Evolutionary conservation across 2,329 filamentous ascomycete species (phyloP), one percentile per base, ranked within the genome.

Genomic region (Talaromyces sp.): DNA sequence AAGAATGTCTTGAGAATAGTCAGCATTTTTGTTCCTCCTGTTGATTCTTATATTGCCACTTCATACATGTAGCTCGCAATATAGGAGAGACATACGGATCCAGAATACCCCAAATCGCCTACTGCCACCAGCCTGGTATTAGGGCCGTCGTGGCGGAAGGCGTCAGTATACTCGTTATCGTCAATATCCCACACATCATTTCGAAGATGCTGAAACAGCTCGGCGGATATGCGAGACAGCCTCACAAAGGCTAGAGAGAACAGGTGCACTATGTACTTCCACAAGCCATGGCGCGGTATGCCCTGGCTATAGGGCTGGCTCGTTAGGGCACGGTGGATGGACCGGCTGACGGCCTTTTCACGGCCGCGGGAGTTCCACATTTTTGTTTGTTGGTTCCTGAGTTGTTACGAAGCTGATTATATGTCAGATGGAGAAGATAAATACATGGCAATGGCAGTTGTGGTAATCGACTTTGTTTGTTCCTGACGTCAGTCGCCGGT

Each of bases 101-200:
- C 89, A 29, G 86, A 89, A 69, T 89, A 90, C 2, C 88, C 88
- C 73, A 91, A 79, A 68, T 90, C 87, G 1, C 86, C 88, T 62
- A 88, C 81, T 0, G 85, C 72, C 1, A 81, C 73, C 32, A 90
- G 74, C 9, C 57, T 46, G 31, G 12, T 53, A 24, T 62, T 48
- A 63, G 74, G 74, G 59, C 70, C 74, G 65, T 75, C 71, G 32
- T 69, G 72, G 5, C 75, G 74, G 65, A 87, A 87, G 63, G 80
- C 84, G 29, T 77, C 77, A 12, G 71, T 74, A 63, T 86, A 87
- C 24, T 81, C 80, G 11, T 80, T 75, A 61, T 85, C 81, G 26
- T 80, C 72, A 35, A 86, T 79, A 4, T 75, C 61, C 83, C 85
- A 87, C 19, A 76, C 71, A 7, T 81, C 73, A 6, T 74, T 74